These are phyloP conservation scores for Schrenkiella parvula DNA, from an alignment of 345 rosid species.

Conservation along the genomic window DNA sequence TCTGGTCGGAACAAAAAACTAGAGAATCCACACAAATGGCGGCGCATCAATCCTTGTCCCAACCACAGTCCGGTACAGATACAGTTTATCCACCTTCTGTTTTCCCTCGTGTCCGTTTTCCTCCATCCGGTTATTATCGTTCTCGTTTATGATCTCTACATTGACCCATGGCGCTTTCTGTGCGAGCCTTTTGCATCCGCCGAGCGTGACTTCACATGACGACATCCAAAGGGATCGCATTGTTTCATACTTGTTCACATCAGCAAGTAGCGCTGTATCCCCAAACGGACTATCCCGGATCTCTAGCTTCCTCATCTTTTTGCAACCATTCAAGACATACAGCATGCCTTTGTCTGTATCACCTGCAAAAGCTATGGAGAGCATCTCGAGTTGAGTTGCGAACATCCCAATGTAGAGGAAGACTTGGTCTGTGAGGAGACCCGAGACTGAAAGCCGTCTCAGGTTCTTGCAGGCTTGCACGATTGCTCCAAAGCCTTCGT, in stretches of 20 bases:
- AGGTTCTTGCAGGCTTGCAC: constrained; percentile 76
- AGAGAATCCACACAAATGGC: constrained; percentile 61
- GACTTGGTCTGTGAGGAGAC: constrained; percentile 75
- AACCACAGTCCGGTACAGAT: constrained; percentile 68
- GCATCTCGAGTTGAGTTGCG: constrained; percentile 87
- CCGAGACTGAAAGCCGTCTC: constrained; percentile 68
- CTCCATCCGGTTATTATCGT: constrained; percentile 20
- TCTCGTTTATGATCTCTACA: constrained; percentile 69
- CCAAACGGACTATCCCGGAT: constrained; percentile 90
- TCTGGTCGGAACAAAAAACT: constrained; percentile 24
- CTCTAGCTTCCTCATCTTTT: constrained; percentile 85
- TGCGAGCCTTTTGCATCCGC: constrained; percentile 77
- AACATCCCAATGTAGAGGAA: constrained; percentile 83
- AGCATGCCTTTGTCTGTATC: constrained; percentile 82
- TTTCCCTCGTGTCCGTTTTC: constrained; percentile 32
- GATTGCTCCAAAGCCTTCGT: constrained; percentile 96
- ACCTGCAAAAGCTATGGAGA: constrained; percentile 93
- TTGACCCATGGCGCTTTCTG: constrained; percentile 68
- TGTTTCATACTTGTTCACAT: constrained; percentile 87
- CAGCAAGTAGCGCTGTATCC: constrained; percentile 69
- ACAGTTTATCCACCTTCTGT: constrained; percentile 67
- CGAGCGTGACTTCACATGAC: constrained; percentile 86
- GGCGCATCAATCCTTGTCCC: constrained; percentile 86
- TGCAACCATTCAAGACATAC: constrained; percentile 84
- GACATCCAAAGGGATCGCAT: constrained; percentile 99